Evolutionary conservation across 257 asterid genomes (phyloP).

Genomic region (Solanum lycopersicoides): DNA sequence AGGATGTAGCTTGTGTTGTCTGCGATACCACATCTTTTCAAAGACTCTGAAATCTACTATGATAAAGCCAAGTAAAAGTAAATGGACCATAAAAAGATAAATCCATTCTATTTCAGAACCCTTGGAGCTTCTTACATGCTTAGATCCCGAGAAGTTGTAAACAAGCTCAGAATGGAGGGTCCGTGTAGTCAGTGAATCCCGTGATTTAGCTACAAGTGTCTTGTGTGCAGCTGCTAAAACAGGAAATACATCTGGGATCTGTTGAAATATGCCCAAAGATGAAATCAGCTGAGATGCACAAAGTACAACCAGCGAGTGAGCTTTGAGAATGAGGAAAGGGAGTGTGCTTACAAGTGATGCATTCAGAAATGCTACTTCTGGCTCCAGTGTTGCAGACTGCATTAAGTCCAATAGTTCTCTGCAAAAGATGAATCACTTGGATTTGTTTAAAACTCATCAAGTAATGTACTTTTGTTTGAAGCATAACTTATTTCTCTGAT

Average conservation of each 20-base stretch:
- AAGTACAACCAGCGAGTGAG: neutral
- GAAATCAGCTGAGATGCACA: neutral
- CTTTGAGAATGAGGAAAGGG: neutral
- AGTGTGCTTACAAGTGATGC: constrained; percentile 66
- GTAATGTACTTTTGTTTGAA: neutral
- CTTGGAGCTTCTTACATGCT: constrained; percentile 46
- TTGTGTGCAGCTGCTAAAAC: constrained; percentile 82
- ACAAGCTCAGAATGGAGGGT: constrained; percentile 93
- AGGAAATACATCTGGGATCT: constrained; percentile 89
- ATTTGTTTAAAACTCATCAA: neutral
- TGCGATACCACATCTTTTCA: constrained; percentile 83
- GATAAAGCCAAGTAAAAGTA: neutral
- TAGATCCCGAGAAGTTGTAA: constrained; percentile 87
- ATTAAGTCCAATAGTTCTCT: constrained; percentile 71
- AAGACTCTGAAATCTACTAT: constrained; percentile 74
- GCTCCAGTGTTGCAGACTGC: constrained; percentile 79
- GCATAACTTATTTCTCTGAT: neutral
- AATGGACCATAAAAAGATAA: neutral
- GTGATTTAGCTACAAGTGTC: constrained; percentile 61
- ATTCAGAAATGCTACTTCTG: constrained; percentile 79
- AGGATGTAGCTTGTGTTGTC: constrained; percentile 70
- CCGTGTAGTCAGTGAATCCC: constrained; percentile 65
- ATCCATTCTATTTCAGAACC: neutral
- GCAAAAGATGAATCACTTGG: constrained; percentile 5
- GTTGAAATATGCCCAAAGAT: constrained; percentile 2